Evolutionary conservation across 768 basidiomycete species (phyloP), one percentile per base, ranked within the genome.

Genomic region (Pleurotus salmoneostramineus): DNA sequence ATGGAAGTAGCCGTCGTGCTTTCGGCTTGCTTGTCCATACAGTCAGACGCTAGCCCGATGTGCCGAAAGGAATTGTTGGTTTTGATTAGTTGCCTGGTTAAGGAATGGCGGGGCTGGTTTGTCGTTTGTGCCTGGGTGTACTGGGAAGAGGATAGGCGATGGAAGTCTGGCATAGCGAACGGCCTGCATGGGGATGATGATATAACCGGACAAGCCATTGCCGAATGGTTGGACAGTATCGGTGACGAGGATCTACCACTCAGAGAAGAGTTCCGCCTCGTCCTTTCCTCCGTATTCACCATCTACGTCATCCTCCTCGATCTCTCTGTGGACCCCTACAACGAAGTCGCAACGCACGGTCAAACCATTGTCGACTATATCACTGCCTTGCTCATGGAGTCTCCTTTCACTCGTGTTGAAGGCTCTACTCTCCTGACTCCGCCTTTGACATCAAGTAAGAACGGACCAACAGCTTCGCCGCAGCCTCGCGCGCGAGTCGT

Each of bases 91-190:
- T 93, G 91, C 65, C 77, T 98, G 17, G 95, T 95, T 37, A 91
- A 94, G 69, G 96, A 98, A 69, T 98, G 95, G 93, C 77, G 94
- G 57, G 97, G 96, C 5, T 92, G 92, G 75, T 94, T 98, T 64
- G 92, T 96, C 49, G 85, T 95, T 40, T 97, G 96, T 61, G 95
- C 96, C 1, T 98, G 96, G 95, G 75, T 93, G 6, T 95, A 97
- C 68, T 92, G 92, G 86, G 95, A 97, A 67, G 92, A 95, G 68
- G 91, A 96, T 63, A 73, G 87, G 50, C 82, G 79, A 58, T 85
- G 88, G 83, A 73, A 80, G 65, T 62, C 73, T 55, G 66, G 78
- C 63, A 62, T 70, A 12, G 71, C 58, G 63, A 69, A 69, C 11
- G 69, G 72, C 46, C 68, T 69, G 54, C 67, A 67, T 33, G 76